Evolutionary conservation across 352 stramenopile genomes (phyloP), one percentile per base, ranked within the genome.

Genomic region (Phytophthora crassamura): DNA sequence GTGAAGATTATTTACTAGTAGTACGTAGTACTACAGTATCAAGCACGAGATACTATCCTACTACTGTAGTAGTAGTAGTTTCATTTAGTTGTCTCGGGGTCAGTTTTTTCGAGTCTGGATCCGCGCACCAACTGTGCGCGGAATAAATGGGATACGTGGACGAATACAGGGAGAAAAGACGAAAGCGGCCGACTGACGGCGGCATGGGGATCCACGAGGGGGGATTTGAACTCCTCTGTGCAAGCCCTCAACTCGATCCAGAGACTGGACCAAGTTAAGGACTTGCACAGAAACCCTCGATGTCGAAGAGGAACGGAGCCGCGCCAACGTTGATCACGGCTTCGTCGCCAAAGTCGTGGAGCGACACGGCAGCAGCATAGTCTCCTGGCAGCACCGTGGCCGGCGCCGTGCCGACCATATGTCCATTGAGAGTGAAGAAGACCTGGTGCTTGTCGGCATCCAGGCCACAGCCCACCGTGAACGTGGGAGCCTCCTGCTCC

Each of bases 251-350:
- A 59, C 67, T 71, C 54, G 50, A 71, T 47, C 48, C 30, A 7
- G 33, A 38, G 15, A 9, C 28, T 8, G 28, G 51, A 66, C 38
- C 48, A 48, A 77, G 60, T 46, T 88, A 90, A 80, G 72, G 84
- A 82, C 85, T 93, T 91, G 84, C 85, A 94, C 88, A 96, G 71
- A 90, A 94, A 89, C 73, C 79, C 65, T 96, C 86, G 67, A 96
- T 84, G 66, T 93, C 83, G 75, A 92, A 94, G 55, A 70, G 55
- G 66, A 94, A 96, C 30, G 83, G 81, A 20, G 77, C 83, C 42
- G 74, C 68, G 35, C 88, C 88, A n/a, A 76, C 70, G 61, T 96
- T 94, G 45, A 96, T 61, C 45, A 86, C 65, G 16, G 80, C 86
- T 70, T 72, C 42, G 60, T 96, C 88, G 14, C 77, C 76, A 68